These are phyloP conservation scores for Agapanthus africanus DNA, from an alignment of 106 monocot species.

Conservation along the genomic window DNA sequence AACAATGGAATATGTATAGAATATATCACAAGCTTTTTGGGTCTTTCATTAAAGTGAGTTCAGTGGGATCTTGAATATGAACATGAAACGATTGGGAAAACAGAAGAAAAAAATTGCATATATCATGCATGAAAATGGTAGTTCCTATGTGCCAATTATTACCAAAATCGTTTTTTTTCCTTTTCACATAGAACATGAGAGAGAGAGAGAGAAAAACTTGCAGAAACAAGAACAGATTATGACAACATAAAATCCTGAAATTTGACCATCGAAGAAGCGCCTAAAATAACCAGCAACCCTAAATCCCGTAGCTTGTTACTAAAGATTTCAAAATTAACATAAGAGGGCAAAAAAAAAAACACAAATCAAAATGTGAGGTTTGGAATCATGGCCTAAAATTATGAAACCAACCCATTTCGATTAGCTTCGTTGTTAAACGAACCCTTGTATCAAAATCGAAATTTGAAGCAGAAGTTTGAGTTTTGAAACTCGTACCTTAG, in stretches of 20 bases:
- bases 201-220: not conserved
- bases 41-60: not conserved
- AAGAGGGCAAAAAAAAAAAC: not conserved
- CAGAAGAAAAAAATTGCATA: too few species aligned
- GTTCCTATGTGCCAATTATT: too few species aligned
- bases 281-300: too few species aligned
- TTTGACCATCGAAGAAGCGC: not conserved
- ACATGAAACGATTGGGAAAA: too few species aligned
- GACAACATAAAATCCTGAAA: not conserved
- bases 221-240: not conserved
- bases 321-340: not conserved
- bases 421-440: not conserved
- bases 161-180: too few species aligned
- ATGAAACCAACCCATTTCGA: not conserved
- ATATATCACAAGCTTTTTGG: not conserved
- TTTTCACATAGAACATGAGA: not conserved
- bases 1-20: not conserved
- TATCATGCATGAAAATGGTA: too few species aligned
- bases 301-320: too few species aligned
- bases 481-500: conserved; percentile 4
- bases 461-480: not conserved
- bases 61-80: too few species aligned
- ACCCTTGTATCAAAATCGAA: not conserved
- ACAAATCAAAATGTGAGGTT: not conserved
- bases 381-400: not conserved